Base-by-base conservation (phyloP, 805 yeast species). In the Lipomyces yamanashiensis region DNA sequence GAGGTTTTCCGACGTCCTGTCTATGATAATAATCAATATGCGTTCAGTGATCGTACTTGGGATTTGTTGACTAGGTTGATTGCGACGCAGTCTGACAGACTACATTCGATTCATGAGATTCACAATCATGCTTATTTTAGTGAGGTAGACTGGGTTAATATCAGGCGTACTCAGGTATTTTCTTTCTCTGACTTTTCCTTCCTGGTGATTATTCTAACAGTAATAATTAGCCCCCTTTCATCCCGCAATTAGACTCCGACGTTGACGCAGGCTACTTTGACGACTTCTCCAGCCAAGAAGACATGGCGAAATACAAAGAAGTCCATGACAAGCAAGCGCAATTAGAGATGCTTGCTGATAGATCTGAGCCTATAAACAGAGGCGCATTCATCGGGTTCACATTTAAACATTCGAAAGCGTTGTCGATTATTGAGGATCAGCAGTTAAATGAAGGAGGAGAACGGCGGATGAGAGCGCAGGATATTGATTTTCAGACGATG, bases 181-280 rank as follows among this genome's bases (percentile, higher is more conserved):
- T 40, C 8, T 10, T 23, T 13, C 57, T n/a, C n/a, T n/a, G n/a
- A n/a, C n/a, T n/a, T n/a, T n/a, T n/a, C n/a, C n/a, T n/a, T n/a
- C n/a, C n/a, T n/a, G n/a, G n/a, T n/a, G n/a, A n/a, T n/a, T n/a
- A 40, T 7, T 1, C 49, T 21, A 15, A 8, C 23, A 6, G 23
- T 19, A 3, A 8, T 86, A 65, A n/a, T n/a, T 82, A 87, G 23
- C 98, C 99, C 4, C 99, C 99, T 41, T 95, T 95, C 76, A 89
- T 95, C 19, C 99, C 99, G 2, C 97, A 96, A 72, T 81, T 95
- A 68, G 98, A 95, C 74, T 90, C 92, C 65, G 99, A 95, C 72
- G 95, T 92, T 67, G 99, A 95, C 78, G 98, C 98, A 0, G 99
- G 99, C 0, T 95, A 95, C 78, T 95, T 95, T 74, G 99, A 95